phyloP scores from a whole-genome alignment of 768 basidiomycete species.

The Pleurotus salmoneostramineus region DNA sequence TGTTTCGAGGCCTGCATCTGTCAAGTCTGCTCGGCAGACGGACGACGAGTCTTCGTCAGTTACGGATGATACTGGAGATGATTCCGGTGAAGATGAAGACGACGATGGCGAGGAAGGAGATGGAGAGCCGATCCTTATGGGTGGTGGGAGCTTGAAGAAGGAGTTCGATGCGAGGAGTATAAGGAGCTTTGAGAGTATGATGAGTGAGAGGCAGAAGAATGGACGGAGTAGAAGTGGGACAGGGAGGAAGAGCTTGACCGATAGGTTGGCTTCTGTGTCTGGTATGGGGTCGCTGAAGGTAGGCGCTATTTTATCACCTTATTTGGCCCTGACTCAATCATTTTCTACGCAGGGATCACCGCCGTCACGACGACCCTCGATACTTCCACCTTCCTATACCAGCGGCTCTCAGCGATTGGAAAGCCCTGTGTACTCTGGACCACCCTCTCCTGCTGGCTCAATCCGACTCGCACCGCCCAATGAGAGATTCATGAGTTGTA shows the following conservation, averaged over 20 bases:
- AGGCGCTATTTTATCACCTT: not conserved
- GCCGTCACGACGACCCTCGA: conserved; percentile 35
- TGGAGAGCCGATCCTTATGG: conserved; percentile 31
- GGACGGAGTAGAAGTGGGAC: conserved; percentile 18
- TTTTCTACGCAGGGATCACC: conserved; percentile 24
- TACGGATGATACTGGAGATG: conserved; percentile 31
- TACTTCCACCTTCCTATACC: conserved; percentile 28
- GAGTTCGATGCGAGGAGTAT: conserved; percentile 69
- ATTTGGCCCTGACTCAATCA: not conserved
- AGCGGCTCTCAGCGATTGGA: conserved; percentile 24
- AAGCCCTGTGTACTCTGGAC: conserved; percentile 34
- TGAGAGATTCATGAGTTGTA: conserved; percentile 66
- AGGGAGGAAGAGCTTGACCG: conserved; percentile 67
- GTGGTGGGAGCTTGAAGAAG: conserved; percentile 22
- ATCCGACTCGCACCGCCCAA: conserved; percentile 58
- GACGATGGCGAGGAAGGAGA: conserved; percentile 35
- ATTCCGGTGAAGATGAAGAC: conserved; percentile 33
- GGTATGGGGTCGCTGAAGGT: conserved; percentile 38
- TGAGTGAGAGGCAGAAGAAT: conserved; percentile 42
- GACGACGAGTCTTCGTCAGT: conserved; percentile 25
- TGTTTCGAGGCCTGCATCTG: conserved; percentile 38
- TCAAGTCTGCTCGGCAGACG: conserved; percentile 25
- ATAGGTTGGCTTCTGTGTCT: conserved; percentile 78
- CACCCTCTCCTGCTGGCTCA: conserved; percentile 27
- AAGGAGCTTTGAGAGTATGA: conserved; percentile 84